Evolutionary conservation across 1,284 basidiomycete genomes (phyloP).

Genomic region (Phenoliferia sp.): DNA sequence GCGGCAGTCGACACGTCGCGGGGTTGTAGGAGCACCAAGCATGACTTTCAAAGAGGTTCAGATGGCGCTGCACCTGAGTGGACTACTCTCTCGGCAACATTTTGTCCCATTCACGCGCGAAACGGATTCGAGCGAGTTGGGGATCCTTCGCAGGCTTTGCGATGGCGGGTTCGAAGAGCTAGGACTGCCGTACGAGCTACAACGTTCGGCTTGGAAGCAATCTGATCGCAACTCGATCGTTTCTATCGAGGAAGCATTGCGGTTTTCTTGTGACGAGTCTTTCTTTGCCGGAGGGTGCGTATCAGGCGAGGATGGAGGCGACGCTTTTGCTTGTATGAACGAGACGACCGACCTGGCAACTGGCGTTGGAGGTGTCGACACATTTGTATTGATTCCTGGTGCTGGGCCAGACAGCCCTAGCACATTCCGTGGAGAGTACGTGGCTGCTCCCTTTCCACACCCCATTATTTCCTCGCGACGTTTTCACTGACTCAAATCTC

Average conservation of each 20-base stretch:
- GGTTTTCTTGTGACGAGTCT: not conserved
- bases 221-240: not conserved
- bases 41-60: slow-evolving; percentile 2
- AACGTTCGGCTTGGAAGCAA: not conserved
- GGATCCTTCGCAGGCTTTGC: not conserved
- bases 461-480: no score
- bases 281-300: slow-evolving; percentile 1
- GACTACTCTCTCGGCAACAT: not conserved
- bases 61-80: slow-evolving; percentile 1
- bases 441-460: not conserved
- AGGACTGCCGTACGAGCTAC: not conserved
- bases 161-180: not conserved
- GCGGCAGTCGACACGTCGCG: not conserved
- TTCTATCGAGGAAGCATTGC: not conserved
- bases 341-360: not conserved
- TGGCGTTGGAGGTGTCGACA: not conserved
- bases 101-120: not conserved
- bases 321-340: not conserved
- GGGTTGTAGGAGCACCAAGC: not conserved
- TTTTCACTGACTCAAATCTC: not conserved
- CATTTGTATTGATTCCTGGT: not conserved
- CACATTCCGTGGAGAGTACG: not conserved
- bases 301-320: not conserved
- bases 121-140: not conserved
- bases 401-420: not conserved